Evolutionary conservation across 192 early-diverging fungal genomes (phyloP).

Genomic region (Chytriomyces hyalinus): DNA sequence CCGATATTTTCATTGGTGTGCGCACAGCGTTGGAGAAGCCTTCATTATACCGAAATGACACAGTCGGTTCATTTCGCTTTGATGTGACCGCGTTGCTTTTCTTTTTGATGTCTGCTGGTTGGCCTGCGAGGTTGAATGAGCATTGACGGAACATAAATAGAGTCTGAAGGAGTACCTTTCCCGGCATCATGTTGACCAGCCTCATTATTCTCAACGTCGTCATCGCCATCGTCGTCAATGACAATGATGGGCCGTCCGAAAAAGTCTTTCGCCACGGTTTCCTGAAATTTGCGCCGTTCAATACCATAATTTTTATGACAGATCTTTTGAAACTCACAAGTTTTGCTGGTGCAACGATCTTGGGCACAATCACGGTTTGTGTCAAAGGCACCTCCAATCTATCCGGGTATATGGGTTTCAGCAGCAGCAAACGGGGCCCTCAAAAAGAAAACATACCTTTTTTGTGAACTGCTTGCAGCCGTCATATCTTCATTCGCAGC

Average conservation of each 20-base stretch:
- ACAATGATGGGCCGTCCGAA: conserved; percentile 74
- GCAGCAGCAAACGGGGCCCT: too few species aligned
- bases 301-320: background rate
- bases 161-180: background rate
- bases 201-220: conserved; percentile 7
- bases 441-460: too few species aligned
- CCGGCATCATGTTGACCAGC: background rate
- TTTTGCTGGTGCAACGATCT: background rate
- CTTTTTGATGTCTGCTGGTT: background rate
- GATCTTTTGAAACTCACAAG: background rate
- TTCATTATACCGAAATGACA: conserved; percentile 82
- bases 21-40: conserved; percentile 92
- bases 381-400: background rate
- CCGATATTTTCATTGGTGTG: conserved; percentile 67
- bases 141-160: too few species aligned
- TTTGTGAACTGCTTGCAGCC: too few species aligned
- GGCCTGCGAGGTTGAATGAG: too few species aligned
- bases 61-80: conserved; percentile 11
- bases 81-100: conserved; percentile 3
- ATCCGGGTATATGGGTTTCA: too few species aligned
- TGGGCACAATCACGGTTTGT: conserved; percentile 5
- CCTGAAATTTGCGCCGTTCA: background rate
- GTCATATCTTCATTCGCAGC: too few species aligned
- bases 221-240: conserved; percentile 11
- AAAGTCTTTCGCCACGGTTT: conserved; percentile 66